Base-by-base conservation (phyloP, 2,329 filamentous ascomycete genomes). In the Xylaria sp. region DNA sequence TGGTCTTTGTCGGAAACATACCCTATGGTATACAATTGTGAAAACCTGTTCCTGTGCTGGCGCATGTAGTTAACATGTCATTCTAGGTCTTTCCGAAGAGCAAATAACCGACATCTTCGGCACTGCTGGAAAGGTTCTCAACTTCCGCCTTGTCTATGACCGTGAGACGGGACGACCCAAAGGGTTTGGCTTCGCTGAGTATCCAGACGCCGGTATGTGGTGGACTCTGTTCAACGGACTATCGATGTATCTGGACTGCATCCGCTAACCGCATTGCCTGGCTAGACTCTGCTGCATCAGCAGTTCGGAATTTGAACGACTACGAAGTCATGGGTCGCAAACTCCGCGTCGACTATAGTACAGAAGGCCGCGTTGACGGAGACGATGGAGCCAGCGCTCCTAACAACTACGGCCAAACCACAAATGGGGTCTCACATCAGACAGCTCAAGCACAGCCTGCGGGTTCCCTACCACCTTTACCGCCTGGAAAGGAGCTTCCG, bases 141-240 rank as follows among this genome's bases (percentile, higher is more conserved):
- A 92, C 79, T 98, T 98, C 80, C 90, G 95, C 62, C 87, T 98
- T 58, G 95, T 98, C 73, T 97, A 97, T 82, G 97, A 98, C 83
- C 92, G 94, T 63, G 95, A 98, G 78, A 98, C 94, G 2, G 94
- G 95, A 51, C 90, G 94, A 66, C 94, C 96, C 0, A 98, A 98
- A 81, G 96, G 96, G 20, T 99, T 97, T 80, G 96, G 96, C 44
- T 99, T 98, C 77, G 93, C 94, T 77, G 95, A 98, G 80, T 99
- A 97, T 78, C 92, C 94, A 65, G 96, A 98, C 78, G 90, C 93
- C 69, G 95, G 97, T 88, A 87, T 44, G 73, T 41, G 13, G 8
- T 39, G 10, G 52, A n/a, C 37, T 18, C 39, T 20, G 23, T 23
- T 55, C 5, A 25, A 3, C 55, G 8, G 12, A 41, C 44, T n/a